Percentiles rank a stretch among this genome's conserved stretches.
phyloP scores from a whole-genome alignment of 306 rosid species.

The Mimosa bimucronata region DNA sequence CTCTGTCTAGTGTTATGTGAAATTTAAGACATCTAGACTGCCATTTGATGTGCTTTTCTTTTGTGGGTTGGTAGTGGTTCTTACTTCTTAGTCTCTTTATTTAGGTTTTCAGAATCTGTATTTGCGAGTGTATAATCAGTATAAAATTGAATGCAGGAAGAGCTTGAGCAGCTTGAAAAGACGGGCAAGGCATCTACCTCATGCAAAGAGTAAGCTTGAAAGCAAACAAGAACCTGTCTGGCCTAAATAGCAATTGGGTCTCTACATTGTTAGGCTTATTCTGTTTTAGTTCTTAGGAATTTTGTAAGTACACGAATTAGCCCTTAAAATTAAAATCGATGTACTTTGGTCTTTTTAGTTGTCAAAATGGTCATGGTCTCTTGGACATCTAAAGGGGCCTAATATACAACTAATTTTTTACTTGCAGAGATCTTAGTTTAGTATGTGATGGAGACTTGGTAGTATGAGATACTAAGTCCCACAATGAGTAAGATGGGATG shows the following conservation, averaged over 20 bases:
- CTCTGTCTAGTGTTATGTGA: neutral
- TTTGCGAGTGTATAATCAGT: conserved; percentile 12
- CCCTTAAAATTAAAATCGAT: neutral
- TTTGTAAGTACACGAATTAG: neutral
- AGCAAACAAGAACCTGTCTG: neutral
- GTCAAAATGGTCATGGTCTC: neutral
- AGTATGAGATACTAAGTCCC: too few species aligned
- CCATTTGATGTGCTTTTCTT: conserved; percentile 6
- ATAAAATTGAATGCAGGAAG: conserved; percentile 61
- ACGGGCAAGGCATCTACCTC: conserved; percentile 77
- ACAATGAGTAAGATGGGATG: too few species aligned
- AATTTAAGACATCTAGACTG: conserved; percentile 16
- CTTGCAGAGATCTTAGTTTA: neutral
- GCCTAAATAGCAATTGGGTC: neutral
- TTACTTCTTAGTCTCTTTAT: conserved; percentile 27
- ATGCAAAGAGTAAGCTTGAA: conserved; percentile 82
- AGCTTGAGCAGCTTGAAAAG: conserved; percentile 78
- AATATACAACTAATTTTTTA: neutral
- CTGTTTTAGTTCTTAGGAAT: neutral
- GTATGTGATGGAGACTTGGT: neutral
- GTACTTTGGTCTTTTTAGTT: neutral
- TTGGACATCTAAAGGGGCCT: neutral
- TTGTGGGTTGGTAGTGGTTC: conserved; percentile 30
- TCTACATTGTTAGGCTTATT: neutral
- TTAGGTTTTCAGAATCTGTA: conserved; percentile 11